Conservation (phyloP, 1,284 basidiomycete genomes). For the Phellopilus nigrolimitatus region DNA sequence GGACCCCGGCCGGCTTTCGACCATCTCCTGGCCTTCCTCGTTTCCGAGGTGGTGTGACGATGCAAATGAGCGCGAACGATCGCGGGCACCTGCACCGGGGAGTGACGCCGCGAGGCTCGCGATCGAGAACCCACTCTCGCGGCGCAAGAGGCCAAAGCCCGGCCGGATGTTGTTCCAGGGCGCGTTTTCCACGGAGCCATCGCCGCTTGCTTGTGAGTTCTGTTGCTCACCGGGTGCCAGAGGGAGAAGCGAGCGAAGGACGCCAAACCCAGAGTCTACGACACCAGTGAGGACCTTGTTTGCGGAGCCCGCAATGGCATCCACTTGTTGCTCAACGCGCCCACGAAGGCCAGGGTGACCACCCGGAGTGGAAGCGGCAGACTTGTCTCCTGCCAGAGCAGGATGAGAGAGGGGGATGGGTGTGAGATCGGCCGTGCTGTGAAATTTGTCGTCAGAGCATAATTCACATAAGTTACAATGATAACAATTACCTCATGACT, state of each 20-base stretch:
- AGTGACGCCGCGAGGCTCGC: constrained; percentile 70
- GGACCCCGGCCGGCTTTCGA: constrained; percentile 53
- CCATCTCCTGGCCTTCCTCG: constrained; percentile 61
- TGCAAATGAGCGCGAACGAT: constrained; percentile 26
- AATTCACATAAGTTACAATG: constrained; percentile 1
- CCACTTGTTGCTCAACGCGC: constrained; percentile 77
- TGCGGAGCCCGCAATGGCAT: constrained; percentile 76
- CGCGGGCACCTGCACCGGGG: constrained; percentile 36
- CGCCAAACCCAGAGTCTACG: constrained; percentile 79
- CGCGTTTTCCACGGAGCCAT: constrained; percentile 27
- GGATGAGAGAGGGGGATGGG: constrained; percentile 60
- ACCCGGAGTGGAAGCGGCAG: constrained; percentile 29
- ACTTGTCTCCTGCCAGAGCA: constrained; percentile 27
- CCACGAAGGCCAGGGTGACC: constrained; percentile 54
- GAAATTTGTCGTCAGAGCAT: constrained; percentile 9
- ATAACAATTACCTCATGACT: constrained; percentile 43
- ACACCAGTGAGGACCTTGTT: constrained; percentile 84
- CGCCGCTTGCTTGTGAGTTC: constrained; percentile 25
- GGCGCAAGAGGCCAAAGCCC: constrained; percentile 58
- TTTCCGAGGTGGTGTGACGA: constrained; percentile 26
- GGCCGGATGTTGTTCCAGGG: constrained; percentile 41
- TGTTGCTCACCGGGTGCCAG: constrained; percentile 28
- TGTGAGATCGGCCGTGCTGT: constrained; percentile 67
- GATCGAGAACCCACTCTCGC: constrained; percentile 77
- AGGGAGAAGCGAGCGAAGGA: constrained; percentile 62